phyloP scores from a whole-genome alignment of 1,139 yeast genomes.

The Blastobotrys malaysiensis region DNA sequence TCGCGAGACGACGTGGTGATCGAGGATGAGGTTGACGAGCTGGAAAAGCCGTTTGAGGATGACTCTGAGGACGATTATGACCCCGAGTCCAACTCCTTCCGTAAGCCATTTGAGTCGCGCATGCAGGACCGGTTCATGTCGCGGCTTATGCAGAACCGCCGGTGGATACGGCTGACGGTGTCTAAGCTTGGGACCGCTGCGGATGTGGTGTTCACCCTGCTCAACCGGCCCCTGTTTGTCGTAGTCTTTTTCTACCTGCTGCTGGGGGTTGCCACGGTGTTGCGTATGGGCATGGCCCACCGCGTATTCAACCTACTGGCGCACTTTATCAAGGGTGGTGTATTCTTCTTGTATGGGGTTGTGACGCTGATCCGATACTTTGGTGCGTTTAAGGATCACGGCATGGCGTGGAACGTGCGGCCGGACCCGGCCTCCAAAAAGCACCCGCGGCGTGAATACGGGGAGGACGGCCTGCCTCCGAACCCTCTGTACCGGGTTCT shows the following conservation, averaged over 20 bases:
- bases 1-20: slow-evolving; percentile 3
- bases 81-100: not conserved
- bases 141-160: slow-evolving; percentile 25
- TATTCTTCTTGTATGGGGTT: slow-evolving; percentile 70
- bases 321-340: slow-evolving; percentile 94
- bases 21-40: slow-evolving; percentile 14
- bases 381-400: slow-evolving; percentile 68
- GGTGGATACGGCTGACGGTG: slow-evolving; percentile 31
- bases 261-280: slow-evolving; percentile 73
- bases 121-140: slow-evolving; percentile 22
- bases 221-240: slow-evolving; percentile 64
- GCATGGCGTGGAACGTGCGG: slow-evolving; percentile 88
- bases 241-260: slow-evolving; percentile 56
- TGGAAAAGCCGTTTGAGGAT: slow-evolving; percentile 8
- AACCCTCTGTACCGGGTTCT: slow-evolving; percentile 7
- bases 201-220: slow-evolving; percentile 42
- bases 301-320: slow-evolving; percentile 79
- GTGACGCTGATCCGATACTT: slow-evolving; percentile 76
- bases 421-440: slow-evolving; percentile 19
- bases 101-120: slow-evolving; percentile 9
- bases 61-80: slow-evolving; percentile 9
- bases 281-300: slow-evolving; percentile 58
- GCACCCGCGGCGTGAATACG: not conserved
- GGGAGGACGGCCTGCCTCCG: slow-evolving; percentile 3
- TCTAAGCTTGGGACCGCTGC: slow-evolving; percentile 37